Conservation (phyloP, 2,329 filamentous ascomycete genomes). For the Diplodia scrobiculata region DNA sequence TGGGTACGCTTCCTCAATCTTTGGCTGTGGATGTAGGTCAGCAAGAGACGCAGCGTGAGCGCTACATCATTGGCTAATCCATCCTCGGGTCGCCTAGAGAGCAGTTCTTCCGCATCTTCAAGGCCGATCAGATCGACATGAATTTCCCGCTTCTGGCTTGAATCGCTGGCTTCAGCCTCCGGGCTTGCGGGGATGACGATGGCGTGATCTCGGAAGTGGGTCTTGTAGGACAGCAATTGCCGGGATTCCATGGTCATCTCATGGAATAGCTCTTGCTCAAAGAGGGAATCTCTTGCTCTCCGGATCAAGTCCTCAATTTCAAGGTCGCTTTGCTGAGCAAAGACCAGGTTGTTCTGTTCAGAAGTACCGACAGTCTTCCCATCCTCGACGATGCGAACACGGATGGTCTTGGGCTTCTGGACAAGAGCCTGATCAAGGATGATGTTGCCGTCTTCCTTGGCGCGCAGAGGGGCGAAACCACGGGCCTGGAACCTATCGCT, state of each 20-base stretch:
- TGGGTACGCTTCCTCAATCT: slow-evolving; percentile 70
- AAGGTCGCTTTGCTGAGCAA: slow-evolving; percentile 20
- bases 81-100: slow-evolving; percentile 39
- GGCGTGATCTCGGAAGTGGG: slow-evolving; percentile 60
- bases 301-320: slow-evolving; percentile 67
- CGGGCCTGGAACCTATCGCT: slow-evolving; percentile 63
- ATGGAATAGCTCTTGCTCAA: slow-evolving; percentile 84
- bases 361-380: slow-evolving; percentile 62
- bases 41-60: slow-evolving; percentile 71
- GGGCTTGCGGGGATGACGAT: slow-evolving; percentile 40
- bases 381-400: slow-evolving; percentile 65
- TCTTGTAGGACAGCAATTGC: slow-evolving; percentile 68
- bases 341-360: slow-evolving; percentile 36
- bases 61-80: slow-evolving; percentile 66
- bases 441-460: slow-evolving; percentile 73
- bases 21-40: slow-evolving; percentile 76
- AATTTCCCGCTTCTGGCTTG: slow-evolving; percentile 60
- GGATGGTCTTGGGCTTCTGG: slow-evolving; percentile 61
- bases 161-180: slow-evolving; percentile 30
- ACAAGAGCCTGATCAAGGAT: slow-evolving; percentile 69
- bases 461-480: slow-evolving; percentile 78
- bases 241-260: slow-evolving; percentile 84
- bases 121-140: slow-evolving; percentile 68
- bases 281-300: slow-evolving; percentile 75
- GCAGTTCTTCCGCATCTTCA: slow-evolving; percentile 48